Evolutionary conservation across 2,329 filamentous ascomycete genomes (phyloP), one percentile per base, ranked within the genome.

Genomic region (Hypoxylon sp.): DNA sequence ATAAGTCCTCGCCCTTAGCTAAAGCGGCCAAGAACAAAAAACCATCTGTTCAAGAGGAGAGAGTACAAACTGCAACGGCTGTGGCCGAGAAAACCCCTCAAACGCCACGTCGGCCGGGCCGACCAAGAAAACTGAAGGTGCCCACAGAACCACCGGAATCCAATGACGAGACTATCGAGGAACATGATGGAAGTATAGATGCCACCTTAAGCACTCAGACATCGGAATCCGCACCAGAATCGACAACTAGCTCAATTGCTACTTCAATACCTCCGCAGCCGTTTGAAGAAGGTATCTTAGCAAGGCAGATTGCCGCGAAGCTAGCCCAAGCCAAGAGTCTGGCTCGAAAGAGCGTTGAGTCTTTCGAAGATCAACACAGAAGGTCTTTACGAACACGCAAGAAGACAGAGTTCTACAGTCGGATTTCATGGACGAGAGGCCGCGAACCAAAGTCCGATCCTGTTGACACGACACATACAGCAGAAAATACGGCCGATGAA

Each of bases 321-420:
- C 13, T 58, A 30, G 41, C 32, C 14, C 51, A 60, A 21, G 38
- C 49, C 5, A 19, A 63, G 30, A 30, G 45, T 2, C 36, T 60
- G 25, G 46, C 48, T 38, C 14, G 63, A 45, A 38, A 19, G 1
- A 19, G 59, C 52, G 43, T 7, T 7, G 34, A 60, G n/a, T 43
- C 23, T 21, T n/a, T 43, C 14, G 55, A 70, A 48, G 30, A 46
- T 19, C 67, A 56, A 14, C 36, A 63, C 14, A 50, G 65, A 19
- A 68, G 56, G 19, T 70, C 73, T 30, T 64, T 56, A 14, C 67
- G 61, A 19, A 50, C 34, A n/a, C 70, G 63, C 11, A 65, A 69
- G 43, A 62, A 69, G 34, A 63, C 53, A 21, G 69, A 75, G 14
- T 58, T 65, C 13, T 66, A 67, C 28, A 53, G 57, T 14, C 25